Base-by-base conservation (phyloP, 192 early-diverging fungal species). In the Gigaspora rosea region DNA sequence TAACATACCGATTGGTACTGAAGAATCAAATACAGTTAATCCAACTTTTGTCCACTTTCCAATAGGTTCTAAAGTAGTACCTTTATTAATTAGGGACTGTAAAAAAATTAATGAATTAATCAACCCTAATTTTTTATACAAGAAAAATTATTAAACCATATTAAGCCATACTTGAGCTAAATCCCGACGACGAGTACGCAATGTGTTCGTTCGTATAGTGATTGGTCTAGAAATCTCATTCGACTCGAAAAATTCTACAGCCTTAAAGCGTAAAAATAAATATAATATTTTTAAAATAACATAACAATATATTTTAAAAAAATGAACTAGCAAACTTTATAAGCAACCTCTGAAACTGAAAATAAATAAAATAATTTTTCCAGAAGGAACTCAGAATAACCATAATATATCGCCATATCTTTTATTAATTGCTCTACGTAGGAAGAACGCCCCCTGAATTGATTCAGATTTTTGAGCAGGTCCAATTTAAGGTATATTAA, bases 41-140 rank as follows among this genome's bases (percentile, higher is more conserved):
- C 98, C 98, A 47, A 97, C 96, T 79, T 99, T 99, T 71, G 90
- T 93, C 98, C 98, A 99, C 79, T 97, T 97, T 69, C 97, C 97
- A 70, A 99, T 91, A 6, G 97, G 95, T 76, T 98, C 98, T n/a
- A 99, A 81, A 79, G 97, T 97, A 16, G 98, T 96, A 71, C 98
- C 97, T 77, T 96, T 92, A 84, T 94, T 95, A 75, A 97, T 96
- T 67, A 99, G 82, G 22, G 95, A 88, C 74, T 75, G n/a, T 18
- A 10, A 57, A 22, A 58, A 57, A 51, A 46, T 27, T 27, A 27
- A 27, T 27, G 27, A 27, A 27, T 27, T 27, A 27, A 27, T 27
- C 27, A 27, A 27, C 0, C 27, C 0, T 27, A 27, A 27, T 27
- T 27, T 27, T 27, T 27, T 27, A 27, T 27, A 27, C 27, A 27